Conservation (phyloP, 768 basidiomycete species). For the Boletus rubescentipes region DNA sequence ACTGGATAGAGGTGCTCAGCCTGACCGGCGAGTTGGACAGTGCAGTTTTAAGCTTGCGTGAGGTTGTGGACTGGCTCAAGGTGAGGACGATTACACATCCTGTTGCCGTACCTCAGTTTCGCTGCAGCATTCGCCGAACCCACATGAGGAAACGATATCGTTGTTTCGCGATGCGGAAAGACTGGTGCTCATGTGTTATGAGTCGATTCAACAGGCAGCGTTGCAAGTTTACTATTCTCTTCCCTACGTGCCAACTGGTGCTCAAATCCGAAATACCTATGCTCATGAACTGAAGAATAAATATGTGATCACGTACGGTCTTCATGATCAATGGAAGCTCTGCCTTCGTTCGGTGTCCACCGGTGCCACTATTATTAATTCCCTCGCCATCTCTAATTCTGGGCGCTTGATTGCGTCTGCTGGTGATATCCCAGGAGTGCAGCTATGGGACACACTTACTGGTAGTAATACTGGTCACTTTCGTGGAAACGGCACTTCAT, state of each 20-base stretch:
- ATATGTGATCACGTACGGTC: constrained; percentile 7
- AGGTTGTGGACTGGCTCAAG: constrained; percentile 13
- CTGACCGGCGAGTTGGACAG: constrained; percentile 16
- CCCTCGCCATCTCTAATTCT: constrained; percentile 18
- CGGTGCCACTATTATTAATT: constrained; percentile 7
- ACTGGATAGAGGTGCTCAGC: constrained; percentile 23
- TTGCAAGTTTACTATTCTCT: constrained; percentile 18
- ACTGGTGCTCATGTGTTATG: constrained; percentile 20
- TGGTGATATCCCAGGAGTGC: constrained; percentile 37
- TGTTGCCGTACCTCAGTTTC: background rate
- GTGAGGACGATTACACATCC: background rate
- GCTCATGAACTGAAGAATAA: constrained; percentile 9
- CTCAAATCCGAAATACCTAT: constrained; percentile 12
- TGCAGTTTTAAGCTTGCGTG: constrained; percentile 13
- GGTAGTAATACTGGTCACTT: constrained; percentile 17
- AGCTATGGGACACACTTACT: constrained; percentile 20
- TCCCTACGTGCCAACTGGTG: constrained; percentile 7
- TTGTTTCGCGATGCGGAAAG: constrained; percentile 18
- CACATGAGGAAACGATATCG: constrained; percentile 6
- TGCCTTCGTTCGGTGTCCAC: constrained; percentile 15
- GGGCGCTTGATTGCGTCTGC: constrained; percentile 19
- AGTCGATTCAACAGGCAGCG: constrained; percentile 17
- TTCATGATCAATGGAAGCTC: constrained; percentile 14
- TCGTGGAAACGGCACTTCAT: background rate
- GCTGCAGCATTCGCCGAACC: constrained; percentile 7